Percentiles rank a stretch among this genome's conserved stretches.
These are phyloP conservation scores for Aspergillus hancockii DNA, from an alignment of 495 filamentous ascomycete genomes.

Conservation along the genomic window DNA sequence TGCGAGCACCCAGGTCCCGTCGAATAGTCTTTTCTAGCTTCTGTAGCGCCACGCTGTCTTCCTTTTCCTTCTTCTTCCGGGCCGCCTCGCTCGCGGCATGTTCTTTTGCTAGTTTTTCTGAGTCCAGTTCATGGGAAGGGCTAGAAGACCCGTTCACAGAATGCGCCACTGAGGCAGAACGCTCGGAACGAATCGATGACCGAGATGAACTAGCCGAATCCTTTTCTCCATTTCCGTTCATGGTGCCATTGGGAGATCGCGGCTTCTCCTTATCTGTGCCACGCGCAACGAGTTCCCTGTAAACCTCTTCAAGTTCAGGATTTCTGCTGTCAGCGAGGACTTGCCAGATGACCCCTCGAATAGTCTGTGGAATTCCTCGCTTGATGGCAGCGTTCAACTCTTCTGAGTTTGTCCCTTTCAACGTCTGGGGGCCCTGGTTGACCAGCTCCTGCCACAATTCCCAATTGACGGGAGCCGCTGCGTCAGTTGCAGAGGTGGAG, in stretches of 20 bases:
- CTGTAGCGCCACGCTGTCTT: conserved; percentile 65
- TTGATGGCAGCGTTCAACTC: conserved; percentile 90
- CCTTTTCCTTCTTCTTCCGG: conserved; percentile 72
- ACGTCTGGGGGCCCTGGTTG: conserved; percentile 84
- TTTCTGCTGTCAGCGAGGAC: conserved; percentile 92
- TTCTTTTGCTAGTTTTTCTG: conserved; percentile 64
- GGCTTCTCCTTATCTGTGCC: conserved; percentile 78
- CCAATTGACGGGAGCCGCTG: conserved; percentile 80
- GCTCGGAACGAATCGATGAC: conserved; percentile 80
- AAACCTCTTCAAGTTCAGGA: conserved; percentile 84
- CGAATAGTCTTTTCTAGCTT: conserved; percentile 92
- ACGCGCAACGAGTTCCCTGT: conserved; percentile 75
- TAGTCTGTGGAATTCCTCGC: conserved; percentile 89
- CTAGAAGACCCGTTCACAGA: conserved; percentile 60
- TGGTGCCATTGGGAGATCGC: conserved; percentile 41
- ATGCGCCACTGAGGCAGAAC: conserved; percentile 65
- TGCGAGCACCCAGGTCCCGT: conserved; percentile 85
- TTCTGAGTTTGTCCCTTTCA: conserved; percentile 79
- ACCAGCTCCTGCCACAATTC: conserved; percentile 97
- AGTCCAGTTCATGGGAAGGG: conserved; percentile 61
- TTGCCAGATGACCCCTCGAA: conserved; percentile 97
- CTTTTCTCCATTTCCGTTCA: conserved; percentile 56
- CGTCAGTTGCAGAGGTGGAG: conserved; percentile 64
- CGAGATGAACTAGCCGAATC: conserved; percentile 60
- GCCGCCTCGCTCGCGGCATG: conserved; percentile 66